Percentiles rank a stretch among this genome's conserved stretches.
phyloP scores from a whole-genome alignment of 2,329 filamentous ascomycete genomes.

The Ascochyta koolunga region DNA sequence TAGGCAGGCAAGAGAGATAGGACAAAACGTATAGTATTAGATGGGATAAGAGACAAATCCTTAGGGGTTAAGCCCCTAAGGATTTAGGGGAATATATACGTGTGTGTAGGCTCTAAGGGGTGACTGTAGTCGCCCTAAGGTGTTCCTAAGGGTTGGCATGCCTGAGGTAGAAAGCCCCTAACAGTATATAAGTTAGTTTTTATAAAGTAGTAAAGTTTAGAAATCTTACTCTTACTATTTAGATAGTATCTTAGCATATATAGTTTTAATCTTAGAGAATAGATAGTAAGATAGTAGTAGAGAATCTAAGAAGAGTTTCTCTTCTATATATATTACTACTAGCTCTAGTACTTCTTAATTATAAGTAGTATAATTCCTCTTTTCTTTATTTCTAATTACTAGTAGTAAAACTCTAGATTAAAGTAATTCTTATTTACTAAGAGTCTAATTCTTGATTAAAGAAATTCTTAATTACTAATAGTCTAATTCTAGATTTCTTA shows the following conservation, averaged over 20 bases:
- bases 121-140: too few species aligned
- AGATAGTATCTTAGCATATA: not conserved
- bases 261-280: not conserved
- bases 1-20: too few species aligned
- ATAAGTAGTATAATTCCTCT: too few species aligned
- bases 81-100: too few species aligned
- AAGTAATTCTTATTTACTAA: not conserved
- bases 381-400: too few species aligned
- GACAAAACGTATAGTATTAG: too few species aligned
- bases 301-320: not conserved
- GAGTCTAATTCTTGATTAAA: too few species aligned
- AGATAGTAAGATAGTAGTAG: not conserved
- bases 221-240: not conserved
- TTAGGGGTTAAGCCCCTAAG: too few species aligned
- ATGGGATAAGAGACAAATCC: too few species aligned
- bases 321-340: not conserved
- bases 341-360: not conserved
- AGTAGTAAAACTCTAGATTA: not conserved
- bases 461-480: not conserved
- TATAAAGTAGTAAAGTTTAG: not conserved
- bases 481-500: not conserved
- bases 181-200: not conserved
- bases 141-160: too few species aligned
- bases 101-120: too few species aligned
- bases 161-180: too few species aligned